Percentiles rank a stretch among this genome's conserved stretches.
phyloP scores from a whole-genome alignment of 2,329 filamentous ascomycete species.

The Trichoderma sp. region DNA sequence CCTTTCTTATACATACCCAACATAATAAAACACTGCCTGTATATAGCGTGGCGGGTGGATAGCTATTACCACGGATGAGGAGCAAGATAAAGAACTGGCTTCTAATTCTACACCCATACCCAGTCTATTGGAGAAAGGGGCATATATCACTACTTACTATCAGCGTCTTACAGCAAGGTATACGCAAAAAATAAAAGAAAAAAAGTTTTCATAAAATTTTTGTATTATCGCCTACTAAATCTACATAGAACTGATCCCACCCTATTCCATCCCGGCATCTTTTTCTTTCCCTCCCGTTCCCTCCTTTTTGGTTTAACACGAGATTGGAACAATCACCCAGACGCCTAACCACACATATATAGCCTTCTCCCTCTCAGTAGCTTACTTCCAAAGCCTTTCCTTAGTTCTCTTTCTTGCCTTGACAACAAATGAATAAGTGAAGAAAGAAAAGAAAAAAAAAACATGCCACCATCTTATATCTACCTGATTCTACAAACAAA shows the following conservation, averaged over 20 bases:
- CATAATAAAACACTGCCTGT: conserved; percentile 1
- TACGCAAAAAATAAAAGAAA: neutral
- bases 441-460: neutral
- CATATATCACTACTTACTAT: too few relatives aligned
- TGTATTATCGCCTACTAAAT: conserved; percentile 7
- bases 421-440: neutral
- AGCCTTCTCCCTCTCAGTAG: neutral
- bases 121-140: neutral
- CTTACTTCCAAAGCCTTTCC: too few relatives aligned
- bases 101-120: neutral
- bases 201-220: too few relatives aligned
- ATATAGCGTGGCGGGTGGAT: neutral
- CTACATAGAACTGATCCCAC: neutral
- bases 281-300: neutral
- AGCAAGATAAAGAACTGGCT: neutral
- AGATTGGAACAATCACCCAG: neutral
- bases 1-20: neutral
- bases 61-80: neutral
- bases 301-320: neutral
- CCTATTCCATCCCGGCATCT: neutral
- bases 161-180: neutral
- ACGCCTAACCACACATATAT: neutral
- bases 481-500: conserved; percentile 17
- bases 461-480: conserved; percentile 7
- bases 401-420: neutral